Percentiles rank a stretch among this genome's conserved stretches.
Conservation (phyloP, 306 rosid genomes). For the Cucumis melo region DNA sequence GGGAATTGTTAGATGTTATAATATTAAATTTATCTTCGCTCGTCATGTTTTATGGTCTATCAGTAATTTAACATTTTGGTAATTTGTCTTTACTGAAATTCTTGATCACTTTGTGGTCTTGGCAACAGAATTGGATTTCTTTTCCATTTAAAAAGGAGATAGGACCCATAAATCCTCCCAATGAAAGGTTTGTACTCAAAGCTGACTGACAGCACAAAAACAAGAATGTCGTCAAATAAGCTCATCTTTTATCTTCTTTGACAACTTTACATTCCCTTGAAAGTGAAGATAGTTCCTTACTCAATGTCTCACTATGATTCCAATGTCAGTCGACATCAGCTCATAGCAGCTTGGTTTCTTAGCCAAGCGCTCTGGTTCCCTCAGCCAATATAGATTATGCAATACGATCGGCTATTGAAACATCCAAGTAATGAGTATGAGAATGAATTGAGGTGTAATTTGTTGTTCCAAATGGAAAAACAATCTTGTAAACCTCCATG, state of each 20-base stretch:
- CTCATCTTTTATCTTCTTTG: too few relatives aligned
- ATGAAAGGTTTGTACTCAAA: neutral
- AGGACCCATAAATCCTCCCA: neutral
- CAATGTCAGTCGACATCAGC: neutral
- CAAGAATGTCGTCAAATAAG: neutral
- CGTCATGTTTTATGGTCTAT: too few relatives aligned
- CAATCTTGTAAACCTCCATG: neutral
- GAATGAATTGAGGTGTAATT: neutral
- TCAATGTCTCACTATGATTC: neutral
- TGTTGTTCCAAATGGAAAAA: neutral
- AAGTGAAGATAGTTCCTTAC: neutral
- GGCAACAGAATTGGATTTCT: neutral
- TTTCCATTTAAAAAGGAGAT: too few relatives aligned
- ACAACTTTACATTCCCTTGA: neutral
- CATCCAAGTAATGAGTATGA: neutral
- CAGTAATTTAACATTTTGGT: neutral
- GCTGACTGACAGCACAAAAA: neutral
- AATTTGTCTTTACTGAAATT: neutral
- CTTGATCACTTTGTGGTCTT: neutral
- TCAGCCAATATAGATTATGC: neutral
- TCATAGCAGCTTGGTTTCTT: neutral
- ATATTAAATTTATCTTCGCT: too few relatives aligned
- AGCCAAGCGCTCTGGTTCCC: neutral
- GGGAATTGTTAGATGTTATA: too few relatives aligned
- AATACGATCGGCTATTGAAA: neutral